phyloP scores from a whole-genome alignment of 73 alveolate genomes.

The Paramecium pentaurelia region DNA sequence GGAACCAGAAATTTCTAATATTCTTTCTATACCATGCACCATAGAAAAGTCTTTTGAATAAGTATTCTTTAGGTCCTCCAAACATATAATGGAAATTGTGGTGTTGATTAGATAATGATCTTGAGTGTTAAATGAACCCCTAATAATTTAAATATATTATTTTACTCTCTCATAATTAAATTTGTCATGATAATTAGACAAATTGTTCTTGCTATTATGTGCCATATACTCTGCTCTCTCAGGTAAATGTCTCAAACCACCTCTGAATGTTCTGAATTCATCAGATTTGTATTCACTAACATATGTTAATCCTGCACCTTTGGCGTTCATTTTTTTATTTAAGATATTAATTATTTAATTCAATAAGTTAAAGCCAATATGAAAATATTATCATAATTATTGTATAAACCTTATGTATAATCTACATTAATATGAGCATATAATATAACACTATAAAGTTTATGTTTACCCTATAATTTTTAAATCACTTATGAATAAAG shows the following conservation, averaged over 20 bases:
- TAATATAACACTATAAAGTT: neutral
- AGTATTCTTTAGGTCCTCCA: constrained; percentile 57
- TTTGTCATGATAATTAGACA: constrained; percentile 55
- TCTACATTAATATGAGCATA: neutral
- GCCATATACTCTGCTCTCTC: constrained; percentile 2
- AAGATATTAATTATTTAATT: neutral
- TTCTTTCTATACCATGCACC: constrained; percentile 62
- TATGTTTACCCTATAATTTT: neutral
- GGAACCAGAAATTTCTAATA: constrained; percentile 65
- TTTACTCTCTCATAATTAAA: constrained; percentile 59
- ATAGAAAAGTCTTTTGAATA: constrained; percentile 51
- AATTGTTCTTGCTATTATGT: constrained; percentile 28
- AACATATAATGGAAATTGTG: constrained; percentile 57
- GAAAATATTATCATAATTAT: neutral
- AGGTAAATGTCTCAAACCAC: constrained; percentile 60
- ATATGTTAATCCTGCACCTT: constrained; percentile 30
- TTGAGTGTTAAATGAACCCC: constrained; percentile 64
- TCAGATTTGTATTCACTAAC: constrained; percentile 58
- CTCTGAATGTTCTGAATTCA: constrained; percentile 61
- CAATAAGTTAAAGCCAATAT: neutral
- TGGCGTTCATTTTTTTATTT: constrained; percentile 29
- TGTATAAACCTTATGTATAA: neutral
- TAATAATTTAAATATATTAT: neutral
- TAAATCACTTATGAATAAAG: neutral
- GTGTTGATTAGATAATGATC: constrained; percentile 46